Conservation (phyloP, 2,329 filamentous ascomycete species). For the Colletotrichum aenigma region DNA sequence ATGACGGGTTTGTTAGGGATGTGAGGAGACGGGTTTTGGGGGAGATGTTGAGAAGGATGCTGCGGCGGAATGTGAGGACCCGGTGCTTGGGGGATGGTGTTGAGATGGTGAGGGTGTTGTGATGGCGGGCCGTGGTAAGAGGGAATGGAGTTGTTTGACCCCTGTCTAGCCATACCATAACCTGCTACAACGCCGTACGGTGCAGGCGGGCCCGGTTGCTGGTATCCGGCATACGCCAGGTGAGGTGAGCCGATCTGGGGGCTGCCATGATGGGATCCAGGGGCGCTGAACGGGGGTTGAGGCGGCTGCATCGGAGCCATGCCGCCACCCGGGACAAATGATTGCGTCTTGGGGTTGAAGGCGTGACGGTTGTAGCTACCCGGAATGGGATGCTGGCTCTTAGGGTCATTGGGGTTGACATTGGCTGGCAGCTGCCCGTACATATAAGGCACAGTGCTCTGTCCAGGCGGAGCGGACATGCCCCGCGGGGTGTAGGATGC, state of each 20-base stretch:
- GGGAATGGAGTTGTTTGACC: constrained; percentile 58
- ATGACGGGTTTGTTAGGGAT: constrained; percentile 52
- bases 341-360: constrained; percentile 94
- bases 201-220: constrained; percentile 48
- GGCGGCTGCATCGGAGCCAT: constrained; percentile 52
- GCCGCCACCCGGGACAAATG: constrained; percentile 74
- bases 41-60: constrained; percentile 43
- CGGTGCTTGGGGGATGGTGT: constrained; percentile 34
- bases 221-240: constrained; percentile 53
- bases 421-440: constrained; percentile 80
- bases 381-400: constrained; percentile 81
- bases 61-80: constrained; percentile 39
- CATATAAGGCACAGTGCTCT: constrained; percentile 64
- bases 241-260: constrained; percentile 58
- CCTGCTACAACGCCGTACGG: constrained; percentile 48
- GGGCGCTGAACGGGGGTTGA: constrained; percentile 51
- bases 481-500: constrained; percentile 29
- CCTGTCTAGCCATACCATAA: constrained; percentile 62
- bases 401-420: constrained; percentile 71
- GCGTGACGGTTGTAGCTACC: constrained; percentile 83
- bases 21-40: constrained; percentile 45
- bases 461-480: constrained; percentile 26
- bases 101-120: constrained; percentile 43
- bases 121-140: constrained; percentile 48
- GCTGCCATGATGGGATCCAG: constrained; percentile 55